Evolutionary conservation across 768 basidiomycete species (phyloP).

Genomic region (Suillus weaverae): DNA sequence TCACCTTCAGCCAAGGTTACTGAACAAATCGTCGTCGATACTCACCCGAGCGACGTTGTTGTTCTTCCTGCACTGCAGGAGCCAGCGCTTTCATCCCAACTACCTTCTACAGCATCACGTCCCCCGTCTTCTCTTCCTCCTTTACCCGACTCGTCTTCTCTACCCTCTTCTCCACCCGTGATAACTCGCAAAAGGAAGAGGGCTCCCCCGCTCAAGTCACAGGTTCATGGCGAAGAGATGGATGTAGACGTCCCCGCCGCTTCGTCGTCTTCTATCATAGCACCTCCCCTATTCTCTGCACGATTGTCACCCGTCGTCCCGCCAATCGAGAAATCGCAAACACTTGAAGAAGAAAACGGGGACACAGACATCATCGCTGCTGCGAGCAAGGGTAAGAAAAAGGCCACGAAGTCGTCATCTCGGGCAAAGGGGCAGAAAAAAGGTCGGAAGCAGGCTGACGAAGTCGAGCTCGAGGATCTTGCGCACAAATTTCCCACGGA

Average conservation of each 20-base stretch:
- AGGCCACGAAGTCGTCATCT: constrained; percentile 18
- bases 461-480: constrained; percentile 15
- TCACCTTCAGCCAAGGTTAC: neutral
- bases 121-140: constrained; percentile 24
- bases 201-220: constrained; percentile 8
- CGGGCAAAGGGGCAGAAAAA: constrained; percentile 31
- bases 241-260: constrained; percentile 7
- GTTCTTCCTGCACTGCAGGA: constrained; percentile 37
- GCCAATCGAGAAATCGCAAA: neutral
- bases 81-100: constrained; percentile 29
- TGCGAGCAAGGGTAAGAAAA: constrained; percentile 17
- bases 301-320: constrained; percentile 41
- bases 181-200: constrained; percentile 29
- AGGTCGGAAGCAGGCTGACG: constrained; percentile 26
- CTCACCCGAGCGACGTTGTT: constrained; percentile 15
- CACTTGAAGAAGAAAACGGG: neutral
- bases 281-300: constrained; percentile 49
- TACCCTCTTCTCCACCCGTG: constrained; percentile 26
- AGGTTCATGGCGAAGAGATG: constrained; percentile 17
- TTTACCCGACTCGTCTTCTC: constrained; percentile 22
- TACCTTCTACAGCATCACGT: constrained; percentile 32
- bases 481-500: constrained; percentile 6
- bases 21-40: constrained; percentile 16
- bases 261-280: constrained; percentile 14
- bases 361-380: neutral